Evolutionary conservation across 441 rosid species (phyloP).

Genomic region (Cnidoscolus chayamansa): DNA sequence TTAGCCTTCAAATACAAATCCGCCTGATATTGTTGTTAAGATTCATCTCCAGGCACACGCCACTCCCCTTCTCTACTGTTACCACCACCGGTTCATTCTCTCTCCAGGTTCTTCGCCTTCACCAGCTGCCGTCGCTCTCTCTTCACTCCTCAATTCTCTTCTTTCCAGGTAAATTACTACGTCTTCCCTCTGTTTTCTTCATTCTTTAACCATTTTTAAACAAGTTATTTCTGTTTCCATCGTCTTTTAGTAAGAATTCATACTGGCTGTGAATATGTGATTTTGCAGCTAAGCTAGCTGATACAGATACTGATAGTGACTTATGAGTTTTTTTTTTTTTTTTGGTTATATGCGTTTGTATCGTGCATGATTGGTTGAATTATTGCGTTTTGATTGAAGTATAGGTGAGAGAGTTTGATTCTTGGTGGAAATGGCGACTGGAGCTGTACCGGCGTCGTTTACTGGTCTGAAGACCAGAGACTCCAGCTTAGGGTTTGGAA

Average conservation of each 20-base stretch:
- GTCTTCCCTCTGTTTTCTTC: not conserved
- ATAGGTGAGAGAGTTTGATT: constrained; percentile 30
- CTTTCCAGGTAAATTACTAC: not conserved
- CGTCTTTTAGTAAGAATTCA: too few species aligned
- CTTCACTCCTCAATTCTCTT: not conserved
- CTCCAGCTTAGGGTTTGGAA: constrained; percentile 53
- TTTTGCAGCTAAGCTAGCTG: too few species aligned
- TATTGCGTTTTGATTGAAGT: constrained; percentile 25
- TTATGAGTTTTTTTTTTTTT: too few species aligned
- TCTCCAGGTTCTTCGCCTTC: constrained; percentile 4
- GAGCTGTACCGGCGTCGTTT: constrained; percentile 67
- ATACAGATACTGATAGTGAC: too few species aligned
- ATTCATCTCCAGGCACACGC: constrained; percentile 1
- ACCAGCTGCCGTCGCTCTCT: not conserved
- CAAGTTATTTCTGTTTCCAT: not conserved
- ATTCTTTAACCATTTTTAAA: not conserved
- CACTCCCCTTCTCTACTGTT: not conserved
- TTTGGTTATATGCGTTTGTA: not conserved
- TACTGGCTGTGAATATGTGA: too few species aligned
- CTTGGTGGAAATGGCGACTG: constrained; percentile 61
- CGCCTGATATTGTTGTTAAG: constrained; percentile 12
- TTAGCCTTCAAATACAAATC: constrained; percentile 17
- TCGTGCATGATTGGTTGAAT: not conserved
- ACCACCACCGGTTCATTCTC: not conserved
- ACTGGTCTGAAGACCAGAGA: constrained; percentile 56